Evolutionary conservation across 2,329 filamentous ascomycete genomes (phyloP).

Genomic region (Talaromyces marneffei): DNA sequence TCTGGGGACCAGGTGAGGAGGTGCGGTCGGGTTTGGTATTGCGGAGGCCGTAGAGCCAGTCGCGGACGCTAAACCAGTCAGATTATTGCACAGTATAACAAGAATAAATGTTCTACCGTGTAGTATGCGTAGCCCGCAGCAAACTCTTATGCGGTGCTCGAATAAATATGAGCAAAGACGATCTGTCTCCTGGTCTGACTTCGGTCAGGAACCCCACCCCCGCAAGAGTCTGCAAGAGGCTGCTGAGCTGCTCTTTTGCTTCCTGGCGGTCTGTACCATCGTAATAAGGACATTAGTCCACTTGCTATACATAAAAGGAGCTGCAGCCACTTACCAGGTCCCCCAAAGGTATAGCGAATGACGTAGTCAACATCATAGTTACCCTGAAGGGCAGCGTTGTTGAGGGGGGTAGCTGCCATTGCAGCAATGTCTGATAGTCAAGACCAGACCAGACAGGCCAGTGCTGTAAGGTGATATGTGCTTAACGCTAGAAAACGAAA

Average conservation of each 20-base stretch:
- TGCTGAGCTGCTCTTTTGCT: slow-evolving; percentile 69
- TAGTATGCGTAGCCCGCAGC: slow-evolving; percentile 75
- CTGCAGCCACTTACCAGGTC: slow-evolving; percentile 52
- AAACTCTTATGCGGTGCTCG: slow-evolving; percentile 73
- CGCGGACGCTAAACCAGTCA: slow-evolving; percentile 63
- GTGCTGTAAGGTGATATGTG: background rate
- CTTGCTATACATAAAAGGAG: background rate
- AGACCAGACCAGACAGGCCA: background rate
- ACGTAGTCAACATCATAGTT: slow-evolving; percentile 84
- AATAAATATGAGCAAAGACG: slow-evolving; percentile 77
- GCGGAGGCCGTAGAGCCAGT: slow-evolving; percentile 91
- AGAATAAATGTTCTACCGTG: slow-evolving; percentile 46
- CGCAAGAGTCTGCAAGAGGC: slow-evolving; percentile 70
- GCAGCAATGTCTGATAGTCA: background rate
- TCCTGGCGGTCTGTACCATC: slow-evolving; percentile 54
- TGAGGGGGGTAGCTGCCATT: slow-evolving; percentile 28
- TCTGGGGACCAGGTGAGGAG: slow-evolving; percentile 71
- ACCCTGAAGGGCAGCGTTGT: slow-evolving; percentile 31
- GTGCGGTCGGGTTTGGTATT: slow-evolving; percentile 67
- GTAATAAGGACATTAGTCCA: background rate
- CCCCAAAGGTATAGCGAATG: slow-evolving; percentile 68
- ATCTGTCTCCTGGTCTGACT: slow-evolving; percentile 71
- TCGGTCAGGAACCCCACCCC: slow-evolving; percentile 77
- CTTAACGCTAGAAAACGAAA: background rate
- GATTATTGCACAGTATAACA: background rate